Percentiles rank a stretch among this genome's conserved stretches.
These are phyloP conservation scores for Boletus vinaceobasis DNA, from an alignment of 768 basidiomycete genomes.

Conservation along the genomic window DNA sequence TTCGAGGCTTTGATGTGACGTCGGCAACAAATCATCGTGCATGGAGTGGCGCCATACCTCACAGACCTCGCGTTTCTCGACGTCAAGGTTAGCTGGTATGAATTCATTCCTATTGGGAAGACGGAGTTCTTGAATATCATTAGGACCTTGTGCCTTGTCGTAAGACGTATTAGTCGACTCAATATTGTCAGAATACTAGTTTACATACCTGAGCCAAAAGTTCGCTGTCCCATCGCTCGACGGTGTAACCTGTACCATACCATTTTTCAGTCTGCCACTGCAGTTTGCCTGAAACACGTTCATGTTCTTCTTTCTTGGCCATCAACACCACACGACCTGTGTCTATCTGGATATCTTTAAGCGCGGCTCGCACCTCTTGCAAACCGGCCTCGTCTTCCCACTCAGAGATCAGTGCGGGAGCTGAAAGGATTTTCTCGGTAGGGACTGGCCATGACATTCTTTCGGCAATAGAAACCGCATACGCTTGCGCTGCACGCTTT, in stretches of 20 bases:
- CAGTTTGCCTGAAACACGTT: slow-evolving; percentile 46
- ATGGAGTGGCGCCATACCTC: slow-evolving; percentile 43
- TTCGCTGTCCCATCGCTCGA: slow-evolving; percentile 63
- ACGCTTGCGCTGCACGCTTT: slow-evolving; percentile 74
- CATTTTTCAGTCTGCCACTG: slow-evolving; percentile 80
- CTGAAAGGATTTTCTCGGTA: slow-evolving; percentile 69
- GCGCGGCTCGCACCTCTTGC: slow-evolving; percentile 54
- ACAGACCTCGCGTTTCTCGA: slow-evolving; percentile 67
- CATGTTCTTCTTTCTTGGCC: slow-evolving; percentile 64
- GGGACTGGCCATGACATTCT: slow-evolving; percentile 80
- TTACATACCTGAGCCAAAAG: slow-evolving; percentile 53
- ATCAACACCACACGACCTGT: slow-evolving; percentile 73
- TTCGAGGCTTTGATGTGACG: slow-evolving; percentile 51
- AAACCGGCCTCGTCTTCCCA: slow-evolving; percentile 59
- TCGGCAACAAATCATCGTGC: not conserved
- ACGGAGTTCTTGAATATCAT: slow-evolving; percentile 63
- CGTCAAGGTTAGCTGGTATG: slow-evolving; percentile 81
- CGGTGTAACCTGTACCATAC: slow-evolving; percentile 86
- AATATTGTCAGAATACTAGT: not conserved
- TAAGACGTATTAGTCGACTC: not conserved
- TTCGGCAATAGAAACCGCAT: slow-evolving; percentile 73
- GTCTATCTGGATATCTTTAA: slow-evolving; percentile 56
- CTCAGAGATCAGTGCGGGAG: slow-evolving; percentile 65
- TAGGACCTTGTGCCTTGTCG: slow-evolving; percentile 57
- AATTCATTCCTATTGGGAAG: slow-evolving; percentile 88